These are phyloP conservation scores for Penicillium riverlandense DNA, from an alignment of 495 filamentous ascomycete species.

Conservation along the genomic window DNA sequence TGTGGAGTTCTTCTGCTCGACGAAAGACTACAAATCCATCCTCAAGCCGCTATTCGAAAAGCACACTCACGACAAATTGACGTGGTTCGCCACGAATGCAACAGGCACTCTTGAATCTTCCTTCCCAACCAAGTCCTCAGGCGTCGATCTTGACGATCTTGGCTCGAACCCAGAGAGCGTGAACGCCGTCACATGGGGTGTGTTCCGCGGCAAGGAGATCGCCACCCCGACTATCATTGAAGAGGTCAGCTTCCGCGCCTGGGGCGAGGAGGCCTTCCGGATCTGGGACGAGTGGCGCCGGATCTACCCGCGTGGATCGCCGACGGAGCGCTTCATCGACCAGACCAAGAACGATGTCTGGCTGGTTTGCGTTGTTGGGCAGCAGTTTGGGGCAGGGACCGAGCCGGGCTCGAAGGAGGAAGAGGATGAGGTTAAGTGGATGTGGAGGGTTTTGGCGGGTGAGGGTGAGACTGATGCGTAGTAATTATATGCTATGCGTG, in stretches of 20 bases:
- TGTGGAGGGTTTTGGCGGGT: conserved; percentile 35
- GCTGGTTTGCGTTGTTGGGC: conserved; percentile 88
- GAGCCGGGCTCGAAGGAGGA: conserved; percentile 35
- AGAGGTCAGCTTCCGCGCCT: conserved; percentile 87
- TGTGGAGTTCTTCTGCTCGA: conserved; percentile 86
- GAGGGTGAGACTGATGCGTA: conserved; percentile 6
- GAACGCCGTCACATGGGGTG: conserved; percentile 96
- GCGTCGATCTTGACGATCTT: conserved; percentile 28
- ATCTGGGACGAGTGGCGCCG: conserved; percentile 93
- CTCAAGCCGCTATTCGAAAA: conserved; percentile 55
- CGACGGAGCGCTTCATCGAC: conserved; percentile 63
- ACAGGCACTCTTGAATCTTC: conserved; percentile 65
- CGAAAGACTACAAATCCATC: conserved; percentile 52
- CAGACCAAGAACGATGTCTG: conserved; percentile 60
- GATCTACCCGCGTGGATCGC: conserved; percentile 63
- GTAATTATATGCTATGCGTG: too few species aligned
- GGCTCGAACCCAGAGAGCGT: conserved; percentile 47
- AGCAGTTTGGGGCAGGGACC: conserved; percentile 56
- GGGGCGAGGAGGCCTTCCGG: conserved; percentile 91
- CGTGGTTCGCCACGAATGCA: conserved; percentile 78
- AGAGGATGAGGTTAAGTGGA: conserved; percentile 34
- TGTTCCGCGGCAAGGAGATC: conserved; percentile 94
- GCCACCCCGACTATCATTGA: conserved; percentile 97
- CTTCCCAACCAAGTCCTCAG: conserved; percentile 25
- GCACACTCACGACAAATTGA: conserved; percentile 55